A percentile compares a stretch with the other conserved stretches of the same genome.
Conservation (phyloP, 176 grass and related monocot species). For the Secale cereale region DNA sequence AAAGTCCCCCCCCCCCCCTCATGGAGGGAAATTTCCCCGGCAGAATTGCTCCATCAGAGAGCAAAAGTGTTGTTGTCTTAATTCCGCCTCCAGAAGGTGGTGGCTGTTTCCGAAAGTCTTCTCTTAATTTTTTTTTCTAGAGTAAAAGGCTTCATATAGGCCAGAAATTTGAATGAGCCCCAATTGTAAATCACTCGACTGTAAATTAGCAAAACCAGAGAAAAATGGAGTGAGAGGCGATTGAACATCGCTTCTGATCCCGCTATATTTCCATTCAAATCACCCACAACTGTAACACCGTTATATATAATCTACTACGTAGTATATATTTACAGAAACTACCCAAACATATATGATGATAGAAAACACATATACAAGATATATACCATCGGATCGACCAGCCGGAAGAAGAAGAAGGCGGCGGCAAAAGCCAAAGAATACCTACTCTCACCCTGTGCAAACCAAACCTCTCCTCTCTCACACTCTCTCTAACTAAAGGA, state of each 20-base stretch:
- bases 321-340: conserved; percentile 37
- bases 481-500: not conserved
- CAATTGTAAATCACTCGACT: too few relatives aligned
- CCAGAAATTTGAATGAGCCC: too few relatives aligned
- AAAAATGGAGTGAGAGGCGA: too few relatives aligned
- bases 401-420: not conserved
- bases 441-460: conserved; percentile 6
- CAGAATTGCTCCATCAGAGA: too few relatives aligned
- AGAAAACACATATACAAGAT: conserved; percentile 31
- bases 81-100: too few relatives aligned
- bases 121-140: too few relatives aligned
- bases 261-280: conserved; percentile 26
- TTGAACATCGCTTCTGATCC: not conserved
- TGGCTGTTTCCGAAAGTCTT: too few relatives aligned
- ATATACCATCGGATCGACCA: not conserved
- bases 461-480: not conserved
- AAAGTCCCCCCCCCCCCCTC: too few relatives aligned
- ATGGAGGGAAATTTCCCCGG: too few relatives aligned
- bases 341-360: not conserved
- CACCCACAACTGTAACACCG: not conserved
- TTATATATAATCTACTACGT: conserved; percentile 11
- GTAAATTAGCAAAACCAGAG: too few relatives aligned
- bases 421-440: conserved; percentile 49
- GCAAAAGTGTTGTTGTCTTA: too few relatives aligned
- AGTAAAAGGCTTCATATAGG: too few relatives aligned